Percentiles rank a stretch among this genome's conserved stretches.
These are phyloP conservation scores for Hyaloperonospora brassicae DNA, from an alignment of 352 stramenopile genomes.

Conservation along the genomic window DNA sequence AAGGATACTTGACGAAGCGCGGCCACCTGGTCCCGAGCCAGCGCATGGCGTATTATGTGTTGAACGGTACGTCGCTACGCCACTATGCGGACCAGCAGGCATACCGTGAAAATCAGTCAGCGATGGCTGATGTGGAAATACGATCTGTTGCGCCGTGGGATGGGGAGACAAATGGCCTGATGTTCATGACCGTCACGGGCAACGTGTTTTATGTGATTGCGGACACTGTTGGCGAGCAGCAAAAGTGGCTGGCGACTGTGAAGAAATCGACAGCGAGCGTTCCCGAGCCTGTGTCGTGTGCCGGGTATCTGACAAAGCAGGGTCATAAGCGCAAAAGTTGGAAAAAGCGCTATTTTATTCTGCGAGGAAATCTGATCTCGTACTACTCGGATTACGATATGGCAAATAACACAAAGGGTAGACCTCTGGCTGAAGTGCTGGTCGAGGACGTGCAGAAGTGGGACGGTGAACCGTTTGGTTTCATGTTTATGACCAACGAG, in stretches of 20 bases:
- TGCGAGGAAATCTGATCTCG: slow-evolving; percentile 62
- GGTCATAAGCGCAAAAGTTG: slow-evolving; percentile 87
- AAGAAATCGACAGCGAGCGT: slow-evolving; percentile 61
- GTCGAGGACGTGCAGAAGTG: slow-evolving; percentile 82
- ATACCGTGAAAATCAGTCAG: slow-evolving; percentile 80
- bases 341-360: slow-evolving; percentile 87
- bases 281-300: slow-evolving; percentile 69
- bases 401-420: slow-evolving; percentile 72
- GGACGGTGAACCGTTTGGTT: slow-evolving; percentile 81
- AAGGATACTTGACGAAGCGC: slow-evolving; percentile 81
- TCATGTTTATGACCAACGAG: slow-evolving; percentile 87
- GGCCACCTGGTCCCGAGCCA: slow-evolving; percentile 83
- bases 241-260: slow-evolving; percentile 76
- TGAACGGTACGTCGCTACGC: slow-evolving; percentile 72
- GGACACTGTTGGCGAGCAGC: slow-evolving; percentile 64
- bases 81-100: slow-evolving; percentile 78
- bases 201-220: slow-evolving; percentile 82
- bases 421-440: slow-evolving; percentile 66
- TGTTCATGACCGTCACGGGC: slow-evolving; percentile 80
- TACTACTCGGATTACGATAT: slow-evolving; percentile 87
- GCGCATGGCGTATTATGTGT: slow-evolving; percentile 79
- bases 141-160: slow-evolving; percentile 69
- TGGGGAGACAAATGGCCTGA: slow-evolving; percentile 70
- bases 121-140: slow-evolving; percentile 80
- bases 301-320: slow-evolving; percentile 84